phyloP scores from a whole-genome alignment of 2,329 filamentous ascomycete genomes.

The Plenodomus tracheiphilus region DNA sequence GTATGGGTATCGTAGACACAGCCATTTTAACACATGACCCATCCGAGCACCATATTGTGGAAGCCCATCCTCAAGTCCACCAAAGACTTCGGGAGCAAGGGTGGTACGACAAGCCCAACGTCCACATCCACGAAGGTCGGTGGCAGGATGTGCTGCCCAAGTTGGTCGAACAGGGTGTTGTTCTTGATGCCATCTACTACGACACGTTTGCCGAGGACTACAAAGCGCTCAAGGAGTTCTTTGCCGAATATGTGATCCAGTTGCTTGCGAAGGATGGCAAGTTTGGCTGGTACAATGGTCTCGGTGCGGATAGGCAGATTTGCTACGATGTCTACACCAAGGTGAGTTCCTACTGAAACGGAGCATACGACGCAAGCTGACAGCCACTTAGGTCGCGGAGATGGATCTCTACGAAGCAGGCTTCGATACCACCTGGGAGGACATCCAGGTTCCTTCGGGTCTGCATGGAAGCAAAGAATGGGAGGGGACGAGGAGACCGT shows the following conservation, averaged over 20 bases:
- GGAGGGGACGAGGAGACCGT: slow-evolving; percentile 40
- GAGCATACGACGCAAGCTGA: slow-evolving; percentile 2
- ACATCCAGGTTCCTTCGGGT: slow-evolving; percentile 37
- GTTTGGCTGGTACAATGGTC: slow-evolving; percentile 45
- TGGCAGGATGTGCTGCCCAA: slow-evolving; percentile 81
- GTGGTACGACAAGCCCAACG: slow-evolving; percentile 65
- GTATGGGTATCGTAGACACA: slow-evolving; percentile 85
- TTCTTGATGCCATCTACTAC: slow-evolving; percentile 70
- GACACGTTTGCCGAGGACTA: slow-evolving; percentile 47
- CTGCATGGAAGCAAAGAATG: slow-evolving; percentile 42
- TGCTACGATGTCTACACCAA: slow-evolving; percentile 47
- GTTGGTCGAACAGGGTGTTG: slow-evolving; percentile 67
- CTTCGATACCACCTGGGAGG: slow-evolving; percentile 43
- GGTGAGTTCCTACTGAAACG: slow-evolving; percentile 19
- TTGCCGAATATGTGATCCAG: slow-evolving; percentile 42
- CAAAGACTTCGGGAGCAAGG: slow-evolving; percentile 68
- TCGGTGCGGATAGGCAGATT: slow-evolving; percentile 45
- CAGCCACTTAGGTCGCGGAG: slow-evolving; percentile 33
- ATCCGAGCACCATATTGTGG: slow-evolving; percentile 77
- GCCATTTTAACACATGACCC: slow-evolving; percentile 73
- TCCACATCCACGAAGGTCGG: slow-evolving; percentile 67
- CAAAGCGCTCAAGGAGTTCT: slow-evolving; percentile 43
- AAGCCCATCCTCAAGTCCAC: slow-evolving; percentile 80
- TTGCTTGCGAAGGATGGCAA: slow-evolving; percentile 37
- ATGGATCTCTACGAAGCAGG: slow-evolving; percentile 43